Evolutionary conservation across 495 filamentous ascomycete species (phyloP), one percentile per base, ranked within the genome.

Genomic region (Saxophila tyrrhenica): DNA sequence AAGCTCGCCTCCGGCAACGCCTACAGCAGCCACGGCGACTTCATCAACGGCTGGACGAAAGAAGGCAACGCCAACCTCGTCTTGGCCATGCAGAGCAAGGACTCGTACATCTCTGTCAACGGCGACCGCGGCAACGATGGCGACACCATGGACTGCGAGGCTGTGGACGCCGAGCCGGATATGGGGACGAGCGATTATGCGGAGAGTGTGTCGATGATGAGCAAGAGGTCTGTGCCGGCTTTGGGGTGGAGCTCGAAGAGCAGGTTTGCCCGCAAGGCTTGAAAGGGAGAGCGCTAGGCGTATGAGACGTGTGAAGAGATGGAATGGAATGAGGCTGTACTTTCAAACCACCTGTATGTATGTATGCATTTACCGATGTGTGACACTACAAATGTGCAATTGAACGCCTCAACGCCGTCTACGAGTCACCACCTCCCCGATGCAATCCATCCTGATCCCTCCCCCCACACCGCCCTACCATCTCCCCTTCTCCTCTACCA

Each of bases 11-110:
- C 56, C 39, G 65, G 65, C 22, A 41, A 48, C 45, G 42, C 56
- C 0, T 65, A 52, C 42, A 62, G 59, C 51, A 58, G 57, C 52
- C 63, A 67, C 39, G 64, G 64, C 23, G 57, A 60, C 54, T 65
- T 67, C 53, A 63, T 67, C 55, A 64, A 64, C 44, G 64, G 64
- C 44, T 67, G 64, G 64, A 52, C 54, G 13, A 47, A 48, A 19
- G 64, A 64, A 16, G 62, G 59, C 1, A 57, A 52, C 20, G 25
- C 41, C 52, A 60, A 61, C 48, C 58, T 67, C 59, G 41, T 67
- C 11, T 20, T 17, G 22, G 49, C 62, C 5, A 52, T 58, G 17
- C 39, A 25, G 22, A 54, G 50, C 15, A 50, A 56, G 21, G 44
- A 61, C 21, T 57, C 55, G 38, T 56, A 48, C 22, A 13, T 49